Conservation (phyloP, 2,329 filamentous ascomycete genomes). For the Metarhizium anisopliae region DNA sequence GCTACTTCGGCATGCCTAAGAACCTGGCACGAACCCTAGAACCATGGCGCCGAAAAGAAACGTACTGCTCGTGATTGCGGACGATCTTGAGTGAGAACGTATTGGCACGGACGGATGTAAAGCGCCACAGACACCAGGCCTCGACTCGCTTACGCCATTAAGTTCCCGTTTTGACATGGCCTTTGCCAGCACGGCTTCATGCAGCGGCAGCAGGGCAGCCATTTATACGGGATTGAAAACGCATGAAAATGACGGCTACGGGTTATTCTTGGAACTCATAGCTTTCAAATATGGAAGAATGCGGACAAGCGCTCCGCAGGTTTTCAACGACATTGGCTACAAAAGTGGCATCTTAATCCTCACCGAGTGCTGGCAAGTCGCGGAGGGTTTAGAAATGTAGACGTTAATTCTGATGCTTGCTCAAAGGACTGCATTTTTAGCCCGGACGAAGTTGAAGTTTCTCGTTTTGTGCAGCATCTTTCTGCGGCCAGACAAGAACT, state of each 20-base stretch:
- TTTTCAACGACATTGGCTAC: slow-evolving; percentile 31
- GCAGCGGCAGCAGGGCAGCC: too few species aligned
- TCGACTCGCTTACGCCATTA: too few species aligned
- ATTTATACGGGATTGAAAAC: slow-evolving; percentile 23
- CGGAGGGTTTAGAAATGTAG: slow-evolving; percentile 33
- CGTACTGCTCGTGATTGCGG: too few species aligned
- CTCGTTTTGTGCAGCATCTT: too few species aligned
- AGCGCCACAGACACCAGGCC: too few species aligned
- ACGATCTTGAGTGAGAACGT: too few species aligned
- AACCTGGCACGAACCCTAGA: background rate
- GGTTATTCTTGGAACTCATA: slow-evolving; percentile 23
- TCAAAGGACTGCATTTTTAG: slow-evolving; percentile 15
- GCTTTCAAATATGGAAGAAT: slow-evolving; percentile 7
- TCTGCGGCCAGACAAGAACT: too few species aligned
- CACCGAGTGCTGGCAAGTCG: slow-evolving; percentile 31
- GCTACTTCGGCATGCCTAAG: background rate
- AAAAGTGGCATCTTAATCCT: slow-evolving; percentile 37
- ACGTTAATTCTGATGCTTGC: slow-evolving; percentile 17
- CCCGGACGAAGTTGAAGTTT: too few species aligned
- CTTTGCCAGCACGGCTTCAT: too few species aligned
- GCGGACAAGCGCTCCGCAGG: slow-evolving; percentile 29
- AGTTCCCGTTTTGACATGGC: too few species aligned
- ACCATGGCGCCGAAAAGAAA: too few species aligned
- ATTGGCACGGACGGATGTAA: too few species aligned
- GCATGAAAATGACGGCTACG: slow-evolving; percentile 38